These are phyloP conservation scores for Hanseniaspora hatyaiensis DNA, from an alignment of 805 yeast genomes.

Conservation along the genomic window DNA sequence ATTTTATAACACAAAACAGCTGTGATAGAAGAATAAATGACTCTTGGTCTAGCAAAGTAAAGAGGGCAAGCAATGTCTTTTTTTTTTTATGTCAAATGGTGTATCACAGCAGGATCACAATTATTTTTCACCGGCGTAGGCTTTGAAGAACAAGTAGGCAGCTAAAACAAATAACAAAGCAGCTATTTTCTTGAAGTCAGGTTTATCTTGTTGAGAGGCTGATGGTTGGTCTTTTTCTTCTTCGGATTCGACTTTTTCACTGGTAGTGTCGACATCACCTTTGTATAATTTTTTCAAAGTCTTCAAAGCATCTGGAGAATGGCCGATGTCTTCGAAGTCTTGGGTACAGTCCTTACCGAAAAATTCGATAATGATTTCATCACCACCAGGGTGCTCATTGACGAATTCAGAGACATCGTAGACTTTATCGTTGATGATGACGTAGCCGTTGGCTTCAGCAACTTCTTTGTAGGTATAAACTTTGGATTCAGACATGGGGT, in stretches of 20 bases:
- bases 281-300: slow-evolving; percentile 54
- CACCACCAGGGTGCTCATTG: slow-evolving; percentile 66
- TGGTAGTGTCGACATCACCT: slow-evolving; percentile 67
- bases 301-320: slow-evolving; percentile 89
- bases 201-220: no score
- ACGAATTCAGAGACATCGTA: slow-evolving; percentile 62
- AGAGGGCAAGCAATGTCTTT: no score
- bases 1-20: no score
- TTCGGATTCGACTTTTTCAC: slow-evolving; percentile 28
- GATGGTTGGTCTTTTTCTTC: slow-evolving; percentile 29
- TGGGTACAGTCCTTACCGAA: slow-evolving; percentile 79
- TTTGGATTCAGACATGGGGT: slow-evolving; percentile 28
- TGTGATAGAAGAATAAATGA: no score
- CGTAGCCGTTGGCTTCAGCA: slow-evolving; percentile 70
- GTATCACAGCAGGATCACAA: no score
- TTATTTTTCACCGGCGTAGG: neutral
- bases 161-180: slow-evolving; percentile 61
- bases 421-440: slow-evolving; percentile 69
- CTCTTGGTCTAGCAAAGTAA: no score
- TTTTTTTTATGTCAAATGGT: no score
- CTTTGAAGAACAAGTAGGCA: slow-evolving; percentile 25
- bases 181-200: slow-evolving; percentile 49
- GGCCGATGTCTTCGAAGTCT: slow-evolving; percentile 86
- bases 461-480: slow-evolving; percentile 56
- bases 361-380: slow-evolving; percentile 63